phyloP scores from a whole-genome alignment of 2,329 filamentous ascomycete species.

The Lecanoromycetidae sp. region DNA sequence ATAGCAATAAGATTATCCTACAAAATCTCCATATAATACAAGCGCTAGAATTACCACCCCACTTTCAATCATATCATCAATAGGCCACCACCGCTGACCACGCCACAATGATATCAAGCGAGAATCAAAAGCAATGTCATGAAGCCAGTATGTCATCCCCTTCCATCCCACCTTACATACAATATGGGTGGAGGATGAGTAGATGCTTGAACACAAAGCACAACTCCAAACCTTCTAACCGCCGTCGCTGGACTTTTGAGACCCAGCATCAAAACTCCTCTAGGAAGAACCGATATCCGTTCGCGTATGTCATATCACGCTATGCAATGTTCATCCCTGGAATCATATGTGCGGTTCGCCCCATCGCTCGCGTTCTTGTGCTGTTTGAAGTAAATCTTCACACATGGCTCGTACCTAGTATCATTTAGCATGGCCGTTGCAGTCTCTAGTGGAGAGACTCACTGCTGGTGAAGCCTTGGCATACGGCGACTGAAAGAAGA shows the following conservation, averaged over 20 bases:
- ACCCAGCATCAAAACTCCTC: slow-evolving; percentile 6
- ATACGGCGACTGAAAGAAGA: slow-evolving; percentile 86
- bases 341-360: slow-evolving; percentile 5
- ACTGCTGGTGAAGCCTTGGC: slow-evolving; percentile 85
- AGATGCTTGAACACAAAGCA: slow-evolving; percentile 7
- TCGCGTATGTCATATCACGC: slow-evolving; percentile 1
- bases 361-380: slow-evolving; percentile 19
- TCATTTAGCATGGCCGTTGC: slow-evolving; percentile 15
- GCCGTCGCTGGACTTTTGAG: slow-evolving; percentile 12
- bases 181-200: too few species aligned
- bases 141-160: slow-evolving; percentile 6
- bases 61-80: background rate
- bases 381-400: slow-evolving; percentile 34
- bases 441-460: slow-evolving; percentile 21
- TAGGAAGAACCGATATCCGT: background rate
- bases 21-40: slow-evolving; percentile 8
- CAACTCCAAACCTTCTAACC: slow-evolving; percentile 1
- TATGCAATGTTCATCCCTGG: slow-evolving; percentile 2
- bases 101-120: background rate
- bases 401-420: slow-evolving; percentile 36
- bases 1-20: slow-evolving; percentile 9
- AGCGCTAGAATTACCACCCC: background rate
- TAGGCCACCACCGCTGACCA: background rate
- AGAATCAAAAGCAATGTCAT: slow-evolving; percentile 3
- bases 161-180: slow-evolving; percentile 1